Conservation (phyloP, 2,329 filamentous ascomycete species). For the Lasiodiplodia citricola region DNA sequence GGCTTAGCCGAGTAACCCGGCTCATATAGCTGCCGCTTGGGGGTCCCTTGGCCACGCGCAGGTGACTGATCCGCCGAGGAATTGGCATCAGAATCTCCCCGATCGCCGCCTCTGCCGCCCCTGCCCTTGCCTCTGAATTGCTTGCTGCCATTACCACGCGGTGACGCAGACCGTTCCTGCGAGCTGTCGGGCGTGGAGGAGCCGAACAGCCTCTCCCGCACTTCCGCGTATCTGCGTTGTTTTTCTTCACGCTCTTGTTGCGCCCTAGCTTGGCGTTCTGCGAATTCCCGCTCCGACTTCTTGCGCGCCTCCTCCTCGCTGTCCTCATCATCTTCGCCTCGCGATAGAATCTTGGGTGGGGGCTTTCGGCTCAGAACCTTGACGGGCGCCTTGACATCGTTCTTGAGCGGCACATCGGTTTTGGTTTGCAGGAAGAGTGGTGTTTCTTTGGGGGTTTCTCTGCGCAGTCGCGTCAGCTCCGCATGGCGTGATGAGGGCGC, state of each 20-base stretch:
- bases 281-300: slow-evolving; percentile 69
- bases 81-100: slow-evolving; percentile 41
- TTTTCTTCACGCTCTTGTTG: slow-evolving; percentile 85
- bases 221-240: slow-evolving; percentile 87
- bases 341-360: slow-evolving; percentile 62
- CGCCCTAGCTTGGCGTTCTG: slow-evolving; percentile 79
- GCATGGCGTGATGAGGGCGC: slow-evolving; percentile 12
- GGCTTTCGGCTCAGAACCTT: slow-evolving; percentile 87
- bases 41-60: slow-evolving; percentile 44
- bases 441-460: slow-evolving; percentile 71
- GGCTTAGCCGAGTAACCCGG: slow-evolving; percentile 73
- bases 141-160: slow-evolving; percentile 31
- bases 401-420: slow-evolving; percentile 67
- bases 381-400: slow-evolving; percentile 79
- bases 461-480: slow-evolving; percentile 43
- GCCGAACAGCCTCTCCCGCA: slow-evolving; percentile 85
- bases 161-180: slow-evolving; percentile 39
- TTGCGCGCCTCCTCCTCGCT: slow-evolving; percentile 67
- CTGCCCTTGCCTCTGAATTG: slow-evolving; percentile 43
- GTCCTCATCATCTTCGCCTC: slow-evolving; percentile 63
- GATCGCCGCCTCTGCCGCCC: slow-evolving; percentile 39
- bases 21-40: slow-evolving; percentile 73
- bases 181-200: slow-evolving; percentile 49
- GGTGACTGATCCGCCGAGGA: slow-evolving; percentile 45
- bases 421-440: slow-evolving; percentile 76